phyloP scores from a whole-genome alignment of 2,329 filamentous ascomycete genomes.

The Celoporthe dispersa region DNA sequence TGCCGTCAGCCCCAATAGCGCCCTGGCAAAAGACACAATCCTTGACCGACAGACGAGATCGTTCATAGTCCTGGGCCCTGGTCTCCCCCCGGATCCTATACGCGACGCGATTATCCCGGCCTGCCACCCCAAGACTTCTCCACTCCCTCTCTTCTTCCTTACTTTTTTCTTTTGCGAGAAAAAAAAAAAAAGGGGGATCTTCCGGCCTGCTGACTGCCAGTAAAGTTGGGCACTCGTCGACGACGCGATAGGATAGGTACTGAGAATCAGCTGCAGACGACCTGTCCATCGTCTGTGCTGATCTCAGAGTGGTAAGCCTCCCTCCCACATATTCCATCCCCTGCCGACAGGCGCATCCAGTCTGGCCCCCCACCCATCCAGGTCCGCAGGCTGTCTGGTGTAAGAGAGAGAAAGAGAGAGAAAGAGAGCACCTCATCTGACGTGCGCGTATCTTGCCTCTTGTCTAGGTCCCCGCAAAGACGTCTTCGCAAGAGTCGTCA shows the following conservation, averaged over 20 bases:
- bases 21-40: background rate
- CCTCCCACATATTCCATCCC: slow-evolving; percentile 16
- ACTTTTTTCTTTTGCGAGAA: background rate
- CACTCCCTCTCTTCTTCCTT: slow-evolving; percentile 22
- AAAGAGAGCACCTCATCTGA: slow-evolving; percentile 15
- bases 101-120: slow-evolving; percentile 30
- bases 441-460: slow-evolving; percentile 28
- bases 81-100: slow-evolving; percentile 20
- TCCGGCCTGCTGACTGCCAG: slow-evolving; percentile 30
- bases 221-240: slow-evolving; percentile 27
- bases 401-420: background rate
- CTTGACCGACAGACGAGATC: slow-evolving; percentile 8
- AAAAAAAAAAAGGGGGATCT: slow-evolving; percentile 19
- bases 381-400: background rate
- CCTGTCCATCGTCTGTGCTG: slow-evolving; percentile 63
- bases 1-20: slow-evolving; percentile 9
- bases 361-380: slow-evolving; percentile 7
- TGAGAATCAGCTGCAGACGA: slow-evolving; percentile 66
- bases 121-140: slow-evolving; percentile 23
- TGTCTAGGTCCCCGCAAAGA: slow-evolving; percentile 51
- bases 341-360: slow-evolving; percentile 8
- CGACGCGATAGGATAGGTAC: slow-evolving; percentile 29
- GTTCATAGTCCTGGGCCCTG: slow-evolving; percentile 16
- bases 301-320: slow-evolving; percentile 57
- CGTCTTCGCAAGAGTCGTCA: slow-evolving; percentile 58